Evolutionary conservation across 495 filamentous ascomycete genomes (phyloP).

Genomic region (Neurospora tetrasperma): DNA sequence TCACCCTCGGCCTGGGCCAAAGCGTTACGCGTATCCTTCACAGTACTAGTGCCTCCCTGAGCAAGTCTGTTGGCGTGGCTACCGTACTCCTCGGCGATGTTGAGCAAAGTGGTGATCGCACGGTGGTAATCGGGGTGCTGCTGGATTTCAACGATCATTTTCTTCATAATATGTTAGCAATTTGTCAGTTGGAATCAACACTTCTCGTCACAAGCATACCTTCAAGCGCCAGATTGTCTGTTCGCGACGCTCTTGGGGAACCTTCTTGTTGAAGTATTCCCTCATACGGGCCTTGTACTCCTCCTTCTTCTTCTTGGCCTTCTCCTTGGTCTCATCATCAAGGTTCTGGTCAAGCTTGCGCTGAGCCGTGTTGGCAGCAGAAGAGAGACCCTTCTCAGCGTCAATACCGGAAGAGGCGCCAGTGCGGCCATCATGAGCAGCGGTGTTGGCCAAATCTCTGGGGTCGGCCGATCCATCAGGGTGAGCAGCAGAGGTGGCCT

Average conservation of each 20-base stretch:
- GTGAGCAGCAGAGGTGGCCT: constrained; percentile 19
- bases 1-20: constrained; percentile 66
- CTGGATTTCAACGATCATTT: constrained; percentile 95
- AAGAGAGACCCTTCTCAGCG: constrained; percentile 37
- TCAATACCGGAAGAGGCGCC: constrained; percentile 39
- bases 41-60: constrained; percentile 50
- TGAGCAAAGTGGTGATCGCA: constrained; percentile 76
- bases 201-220: constrained; percentile 14
- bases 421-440: constrained; percentile 23
- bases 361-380: constrained; percentile 41
- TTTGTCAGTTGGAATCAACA: neutral
- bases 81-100: constrained; percentile 76
- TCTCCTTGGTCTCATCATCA: constrained; percentile 54
- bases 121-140: constrained; percentile 84
- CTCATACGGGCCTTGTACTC: constrained; percentile 49
- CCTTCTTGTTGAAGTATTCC: constrained; percentile 69
- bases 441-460: constrained; percentile 12
- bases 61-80: constrained; percentile 58
- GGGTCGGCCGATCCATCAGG: constrained; percentile 17
- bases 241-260: constrained; percentile 89
- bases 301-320: constrained; percentile 24
- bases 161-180: constrained; percentile 33
- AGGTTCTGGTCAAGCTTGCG: constrained; percentile 41
- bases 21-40: constrained; percentile 58
- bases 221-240: constrained; percentile 88